Conservation (phyloP, 768 basidiomycete species). For the Symmetrospora coprosmae region DNA sequence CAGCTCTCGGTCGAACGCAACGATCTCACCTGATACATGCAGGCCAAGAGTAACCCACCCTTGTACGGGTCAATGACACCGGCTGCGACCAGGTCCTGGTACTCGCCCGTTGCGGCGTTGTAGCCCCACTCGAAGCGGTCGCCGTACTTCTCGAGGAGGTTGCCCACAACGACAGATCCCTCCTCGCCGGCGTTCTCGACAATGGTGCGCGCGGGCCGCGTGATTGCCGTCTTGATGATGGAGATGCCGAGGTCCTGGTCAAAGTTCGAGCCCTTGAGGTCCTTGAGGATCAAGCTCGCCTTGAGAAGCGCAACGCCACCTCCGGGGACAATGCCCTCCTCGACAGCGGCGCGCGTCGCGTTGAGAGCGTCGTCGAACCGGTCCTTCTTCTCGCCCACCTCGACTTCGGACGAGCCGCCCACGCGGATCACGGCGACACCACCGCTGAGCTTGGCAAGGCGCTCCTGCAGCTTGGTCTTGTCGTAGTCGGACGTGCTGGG, state of each 20-base stretch:
- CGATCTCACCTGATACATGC: not conserved
- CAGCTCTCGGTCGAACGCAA: not conserved
- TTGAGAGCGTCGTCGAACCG: conserved; percentile 69
- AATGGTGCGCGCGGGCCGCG: conserved; percentile 68
- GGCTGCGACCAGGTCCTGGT: conserved; percentile 80
- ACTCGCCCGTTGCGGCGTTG: conserved; percentile 81
- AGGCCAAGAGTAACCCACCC: too few relatives aligned
- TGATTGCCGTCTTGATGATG: conserved; percentile 76
- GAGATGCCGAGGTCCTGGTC: conserved; percentile 91
- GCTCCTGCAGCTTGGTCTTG: conserved; percentile 85
- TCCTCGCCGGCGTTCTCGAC: conserved; percentile 90
- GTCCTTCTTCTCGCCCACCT: conserved; percentile 99
- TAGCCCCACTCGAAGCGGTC: conserved; percentile 70
- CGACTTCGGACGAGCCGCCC: conserved; percentile 81
- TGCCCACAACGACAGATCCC: conserved; percentile 79
- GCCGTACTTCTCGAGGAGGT: conserved; percentile 56
- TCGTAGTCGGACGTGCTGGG: conserved; percentile 81
- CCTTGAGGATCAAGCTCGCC: conserved; percentile 57
- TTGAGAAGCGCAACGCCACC: conserved; percentile 78
- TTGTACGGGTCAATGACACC: conserved; percentile 66
- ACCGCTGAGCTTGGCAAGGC: conserved; percentile 85
- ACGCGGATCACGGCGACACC: conserved; percentile 99
- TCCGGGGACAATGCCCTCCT: conserved; percentile 95
- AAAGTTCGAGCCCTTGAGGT: conserved; percentile 74
- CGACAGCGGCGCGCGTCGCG: conserved; percentile 94